These are phyloP conservation scores for Phialophora chinensis DNA, from an alignment of 2,329 filamentous ascomycete species.

Conservation along the genomic window DNA sequence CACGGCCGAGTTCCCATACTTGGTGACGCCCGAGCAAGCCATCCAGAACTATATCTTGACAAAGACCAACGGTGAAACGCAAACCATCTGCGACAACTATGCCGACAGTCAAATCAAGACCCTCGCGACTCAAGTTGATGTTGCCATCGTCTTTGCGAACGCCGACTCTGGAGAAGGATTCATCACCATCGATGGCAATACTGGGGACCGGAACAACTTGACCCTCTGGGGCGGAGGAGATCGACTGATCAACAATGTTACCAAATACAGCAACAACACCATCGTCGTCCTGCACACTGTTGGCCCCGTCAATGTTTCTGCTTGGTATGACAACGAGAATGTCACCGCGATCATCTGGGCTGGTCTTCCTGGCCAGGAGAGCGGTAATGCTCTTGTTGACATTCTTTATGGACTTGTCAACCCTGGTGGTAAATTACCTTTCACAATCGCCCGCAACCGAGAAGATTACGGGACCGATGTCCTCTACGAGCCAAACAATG, in stretches of 20 bases:
- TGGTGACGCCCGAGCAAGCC: constrained; percentile 66
- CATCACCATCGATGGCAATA: constrained; percentile 80
- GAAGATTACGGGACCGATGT: constrained; percentile 63
- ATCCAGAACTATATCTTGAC: constrained; percentile 70
- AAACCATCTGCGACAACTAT: constrained; percentile 64
- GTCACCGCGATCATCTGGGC: constrained; percentile 78
- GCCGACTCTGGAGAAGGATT: constrained; percentile 85
- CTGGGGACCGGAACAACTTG: constrained; percentile 89
- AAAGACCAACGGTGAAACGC: constrained; percentile 69
- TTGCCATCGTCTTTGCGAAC: constrained; percentile 84
- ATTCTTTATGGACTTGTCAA: constrained; percentile 72
- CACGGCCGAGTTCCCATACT: constrained; percentile 66
- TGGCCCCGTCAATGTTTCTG: constrained; percentile 76
- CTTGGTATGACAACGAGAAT: constrained; percentile 66
- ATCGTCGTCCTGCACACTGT: constrained; percentile 89
- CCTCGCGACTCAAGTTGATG: constrained; percentile 59
- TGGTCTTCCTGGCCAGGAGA: constrained; percentile 76
- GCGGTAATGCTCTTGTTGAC: constrained; percentile 75
- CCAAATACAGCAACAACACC: constrained; percentile 80
- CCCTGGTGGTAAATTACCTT: constrained; percentile 66
- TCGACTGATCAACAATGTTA: constrained; percentile 78
- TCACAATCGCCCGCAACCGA: constrained; percentile 63
- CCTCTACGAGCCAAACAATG: constrained; percentile 64
- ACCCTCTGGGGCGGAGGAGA: constrained; percentile 88
- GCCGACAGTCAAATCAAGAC: constrained; percentile 58